Percentiles rank a stretch among this genome's conserved stretches.
These are phyloP conservation scores for Mychonastes homosphaera DNA, from an alignment of 139 green algal species.

Conservation along the genomic window DNA sequence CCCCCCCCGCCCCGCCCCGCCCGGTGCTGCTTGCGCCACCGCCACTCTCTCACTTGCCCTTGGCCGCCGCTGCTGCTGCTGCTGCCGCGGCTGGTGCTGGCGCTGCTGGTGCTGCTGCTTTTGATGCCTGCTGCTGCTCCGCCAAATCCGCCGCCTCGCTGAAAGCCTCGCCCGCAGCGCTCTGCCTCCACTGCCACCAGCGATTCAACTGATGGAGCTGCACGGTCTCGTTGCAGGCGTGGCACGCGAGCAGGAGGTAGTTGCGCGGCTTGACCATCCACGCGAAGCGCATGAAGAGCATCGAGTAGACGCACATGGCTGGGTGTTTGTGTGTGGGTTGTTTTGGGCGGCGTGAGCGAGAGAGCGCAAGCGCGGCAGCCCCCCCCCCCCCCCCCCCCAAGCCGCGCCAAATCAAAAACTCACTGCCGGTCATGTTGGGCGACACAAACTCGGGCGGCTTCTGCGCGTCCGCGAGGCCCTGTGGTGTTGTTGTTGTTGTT, in stretches of 20 bases:
- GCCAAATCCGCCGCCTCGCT: neutral
- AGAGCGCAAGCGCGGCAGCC: neutral
- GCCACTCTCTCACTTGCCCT: neutral
- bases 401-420: neutral
- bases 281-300: conserved; percentile 80
- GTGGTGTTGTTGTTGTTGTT: neutral
- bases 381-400: neutral
- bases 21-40: too few species aligned
- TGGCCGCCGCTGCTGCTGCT: neutral
- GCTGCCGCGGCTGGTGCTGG: too few species aligned
- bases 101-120: conserved; percentile 8
- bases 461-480: conserved; percentile 53
- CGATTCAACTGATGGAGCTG: conserved; percentile 47
- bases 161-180: neutral
- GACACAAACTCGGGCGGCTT: conserved; percentile 58
- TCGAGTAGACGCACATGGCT: conserved; percentile 69
- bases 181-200: conserved; percentile 23
- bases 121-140: neutral
- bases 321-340: neutral
- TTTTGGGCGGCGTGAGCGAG: neutral
- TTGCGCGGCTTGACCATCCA: conserved; percentile 72
- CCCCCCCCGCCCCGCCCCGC: too few species aligned
- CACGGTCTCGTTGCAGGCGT: conserved; percentile 63
- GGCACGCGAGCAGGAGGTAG: conserved; percentile 71
- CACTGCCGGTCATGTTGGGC: conserved; percentile 51